Base-by-base conservation (phyloP, 768 basidiomycete species). In the Tulasnella sp. region DNA sequence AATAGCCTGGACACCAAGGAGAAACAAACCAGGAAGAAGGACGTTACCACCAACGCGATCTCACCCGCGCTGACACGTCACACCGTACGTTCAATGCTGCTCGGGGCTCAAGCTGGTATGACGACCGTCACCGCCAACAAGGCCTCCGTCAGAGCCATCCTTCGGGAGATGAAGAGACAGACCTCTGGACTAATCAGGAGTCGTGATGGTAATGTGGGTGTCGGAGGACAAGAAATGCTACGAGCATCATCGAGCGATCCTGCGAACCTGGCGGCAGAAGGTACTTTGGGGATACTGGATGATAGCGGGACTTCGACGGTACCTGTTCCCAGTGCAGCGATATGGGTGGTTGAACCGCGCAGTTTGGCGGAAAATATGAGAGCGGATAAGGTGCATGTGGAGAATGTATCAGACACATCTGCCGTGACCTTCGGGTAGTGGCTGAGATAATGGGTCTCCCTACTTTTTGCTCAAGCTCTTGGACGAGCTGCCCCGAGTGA, bases 51-150 rank as follows among this genome's bases (percentile, higher is more conserved):
- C 44, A 30, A 10, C 10, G 4, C 41, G 24, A 1, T 30, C 5
- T 49, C 57, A n/a, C 46, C 57, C 2, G 57, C 57, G 29, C 49
- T 38, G 53, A 90, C 89, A 0, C 78, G 77, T 8, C 90, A 92
- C 68, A 92, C 91, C 0, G 78, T 87, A 8, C 76, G 80, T 58
- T 87, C 84, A 55, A 73, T 92, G 73, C 71, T 82, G 19, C 79
- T 78, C 66, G 91, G 90, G 15, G 80, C 84, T 0, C 71, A 71
- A 41, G 71, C 78, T 25, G 82, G 83, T 0, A 84, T 86, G 85
- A 92, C 91, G 62, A 89, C 87, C n/a, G 72, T 93, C 49, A 92
- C 90, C 3, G 88, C 88, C 8, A 93, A 94, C 64, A 76, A 80
- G 63, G 77, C 83, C 29, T 89, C 89, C 63, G 80, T 92, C 24